Base-by-base conservation (phyloP, 2,329 filamentous ascomycete species). In the Stylonectria norvegica region DNA sequence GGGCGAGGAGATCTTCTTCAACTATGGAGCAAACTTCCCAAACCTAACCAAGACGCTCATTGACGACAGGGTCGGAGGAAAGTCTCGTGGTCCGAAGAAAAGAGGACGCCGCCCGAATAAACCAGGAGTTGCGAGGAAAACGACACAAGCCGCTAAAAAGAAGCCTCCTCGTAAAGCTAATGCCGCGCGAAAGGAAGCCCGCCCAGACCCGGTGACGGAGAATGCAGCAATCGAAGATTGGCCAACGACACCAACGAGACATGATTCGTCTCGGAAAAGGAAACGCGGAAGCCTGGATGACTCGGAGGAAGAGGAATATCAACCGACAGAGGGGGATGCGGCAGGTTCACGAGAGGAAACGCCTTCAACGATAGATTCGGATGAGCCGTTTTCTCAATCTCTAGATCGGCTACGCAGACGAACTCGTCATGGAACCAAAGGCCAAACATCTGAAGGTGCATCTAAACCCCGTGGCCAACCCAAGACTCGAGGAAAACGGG, bases 1-100 rank as follows among this genome's bases (percentile, higher is more conserved):
- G 4, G 87, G 87, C 17, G 83, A 89, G 45, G 87, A 93, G 62
- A 67, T 94, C 1, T 85, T 89, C 58, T 94, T 91, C 62, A 79
- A 91, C 57, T 93, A 94, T 53, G 85, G 85, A 29, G 76, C 82
- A 55, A 78, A 81, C 46, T 83, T 84, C 53, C 77, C 78, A 10
- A 81, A 82, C 43, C 60, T 83, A 42, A 79, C 64, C 5, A 66
- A 67, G 58, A 68, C 68, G 49, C 52, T 67, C 32, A 56, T 67
- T 38, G 64, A 67, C 44, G 55, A 62, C 47, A 66, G 65, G 50
- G 61, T 60, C 29, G 59, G 59, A 45, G 55, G 50, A 33, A 60
- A 62, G 42, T 45, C 59, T 20, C 54, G 46, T 11, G 38, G 51
- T 32, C 36, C 35, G 10, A 60, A 57, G 49, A 65, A 59, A 42